Evolutionary conservation across 2,329 filamentous ascomycete genomes (phyloP).

Genomic region (Calonectria henricotiae): DNA sequence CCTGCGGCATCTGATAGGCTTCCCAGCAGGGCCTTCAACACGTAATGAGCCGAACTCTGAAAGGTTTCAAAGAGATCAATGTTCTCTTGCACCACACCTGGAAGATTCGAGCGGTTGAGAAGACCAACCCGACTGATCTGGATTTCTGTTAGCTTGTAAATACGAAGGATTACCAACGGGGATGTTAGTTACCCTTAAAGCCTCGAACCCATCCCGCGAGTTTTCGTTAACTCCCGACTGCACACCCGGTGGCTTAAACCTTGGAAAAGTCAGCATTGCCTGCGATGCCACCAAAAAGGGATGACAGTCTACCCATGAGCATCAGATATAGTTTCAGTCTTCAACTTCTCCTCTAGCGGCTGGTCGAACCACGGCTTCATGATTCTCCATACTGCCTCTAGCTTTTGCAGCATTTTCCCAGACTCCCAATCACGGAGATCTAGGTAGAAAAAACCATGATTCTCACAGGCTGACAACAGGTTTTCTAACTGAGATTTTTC

Average conservation of each 20-base stretch:
- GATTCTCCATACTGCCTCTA: neutral
- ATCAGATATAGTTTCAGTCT: neutral
- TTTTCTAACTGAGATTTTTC: neutral
- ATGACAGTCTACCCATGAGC: neutral
- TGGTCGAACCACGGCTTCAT: neutral
- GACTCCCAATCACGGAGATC: neutral
- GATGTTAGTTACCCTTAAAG: neutral
- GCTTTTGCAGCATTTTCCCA: neutral
- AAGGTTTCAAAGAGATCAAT: neutral
- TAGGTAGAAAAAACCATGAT: neutral
- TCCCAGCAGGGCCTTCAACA: neutral
- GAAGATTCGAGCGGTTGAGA: neutral
- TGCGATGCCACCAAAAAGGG: neutral
- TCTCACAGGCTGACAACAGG: neutral
- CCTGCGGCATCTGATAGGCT: neutral
- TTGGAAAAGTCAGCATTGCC: neutral
- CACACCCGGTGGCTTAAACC: neutral
- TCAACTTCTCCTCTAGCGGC: neutral
- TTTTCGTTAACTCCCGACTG: neutral
- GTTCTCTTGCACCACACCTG: neutral
- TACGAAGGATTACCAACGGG: neutral
- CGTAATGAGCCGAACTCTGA: neutral
- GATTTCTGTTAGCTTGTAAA: neutral
- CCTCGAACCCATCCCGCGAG: slow-evolving; percentile 1
- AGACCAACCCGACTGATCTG: neutral